These are phyloP conservation scores for Sordaria brevicollis DNA, from an alignment of 495 filamentous ascomycete species.

Conservation along the genomic window DNA sequence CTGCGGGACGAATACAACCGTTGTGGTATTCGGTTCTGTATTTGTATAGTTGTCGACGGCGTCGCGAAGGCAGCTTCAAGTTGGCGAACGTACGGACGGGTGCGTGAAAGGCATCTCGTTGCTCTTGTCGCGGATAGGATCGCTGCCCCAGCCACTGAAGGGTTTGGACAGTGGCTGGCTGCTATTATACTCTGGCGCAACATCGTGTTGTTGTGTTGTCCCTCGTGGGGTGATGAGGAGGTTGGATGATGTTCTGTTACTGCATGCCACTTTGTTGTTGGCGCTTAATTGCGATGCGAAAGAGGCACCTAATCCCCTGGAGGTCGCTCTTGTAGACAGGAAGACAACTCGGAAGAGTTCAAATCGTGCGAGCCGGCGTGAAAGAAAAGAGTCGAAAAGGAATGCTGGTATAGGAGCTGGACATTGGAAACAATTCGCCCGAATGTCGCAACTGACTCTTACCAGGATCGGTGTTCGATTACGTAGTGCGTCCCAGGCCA, in stretches of 20 bases:
- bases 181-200: background rate
- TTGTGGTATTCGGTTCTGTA: background rate
- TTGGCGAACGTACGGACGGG: background rate
- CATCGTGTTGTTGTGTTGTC: background rate
- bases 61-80: background rate
- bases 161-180: background rate
- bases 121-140: background rate
- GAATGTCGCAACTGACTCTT: background rate
- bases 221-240: background rate
- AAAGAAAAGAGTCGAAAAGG: background rate
- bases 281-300: background rate
- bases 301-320: background rate
- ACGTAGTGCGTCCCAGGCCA: background rate
- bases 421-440: background rate
- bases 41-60: background rate
- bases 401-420: background rate
- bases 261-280: background rate
- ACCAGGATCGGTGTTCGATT: background rate
- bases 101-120: background rate
- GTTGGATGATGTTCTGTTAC: background rate
- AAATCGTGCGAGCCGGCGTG: background rate
- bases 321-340: background rate
- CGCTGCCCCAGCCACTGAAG: background rate
- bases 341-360: background rate
- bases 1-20: conserved; percentile 1